Conservation (phyloP, 2,329 filamentous ascomycete genomes). For the Fusarium pseudograminearum region DNA sequence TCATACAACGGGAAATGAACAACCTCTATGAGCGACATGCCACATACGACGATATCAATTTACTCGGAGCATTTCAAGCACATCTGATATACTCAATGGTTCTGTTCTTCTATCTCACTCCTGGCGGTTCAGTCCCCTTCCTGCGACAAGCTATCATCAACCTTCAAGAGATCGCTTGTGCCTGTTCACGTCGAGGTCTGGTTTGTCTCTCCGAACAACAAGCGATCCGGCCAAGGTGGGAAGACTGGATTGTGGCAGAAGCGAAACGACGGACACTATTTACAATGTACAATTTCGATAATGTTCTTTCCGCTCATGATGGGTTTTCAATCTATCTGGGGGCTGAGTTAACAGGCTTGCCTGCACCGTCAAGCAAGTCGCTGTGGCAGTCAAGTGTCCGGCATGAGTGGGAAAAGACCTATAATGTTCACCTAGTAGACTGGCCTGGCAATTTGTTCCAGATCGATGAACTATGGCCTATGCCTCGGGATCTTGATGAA, state of each 20-base stretch:
- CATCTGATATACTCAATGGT: background rate
- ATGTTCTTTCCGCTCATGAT: background rate
- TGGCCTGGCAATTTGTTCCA: background rate
- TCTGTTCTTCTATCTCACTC: background rate
- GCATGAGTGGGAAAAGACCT: background rate
- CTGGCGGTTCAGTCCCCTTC: fast-evolving
- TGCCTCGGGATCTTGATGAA: background rate
- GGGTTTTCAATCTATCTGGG: background rate
- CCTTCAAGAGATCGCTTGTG: background rate
- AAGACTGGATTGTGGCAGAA: background rate
- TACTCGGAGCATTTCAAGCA: fast-evolving
- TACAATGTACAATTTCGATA: background rate
- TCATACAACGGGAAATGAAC: background rate
- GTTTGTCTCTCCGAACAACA: background rate
- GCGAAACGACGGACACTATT: background rate
- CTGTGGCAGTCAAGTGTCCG: background rate
- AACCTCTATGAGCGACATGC: fast-evolving
- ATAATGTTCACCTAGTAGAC: background rate
- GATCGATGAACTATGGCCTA: background rate
- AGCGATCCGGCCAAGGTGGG: background rate
- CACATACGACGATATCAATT: fast-evolving
- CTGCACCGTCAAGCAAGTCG: background rate
- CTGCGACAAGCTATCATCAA: background rate
- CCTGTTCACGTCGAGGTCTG: background rate
- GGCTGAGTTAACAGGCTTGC: background rate